phyloP scores from a whole-genome alignment of 768 basidiomycete genomes.

The Xerocomus brunneocitrinus region DNA sequence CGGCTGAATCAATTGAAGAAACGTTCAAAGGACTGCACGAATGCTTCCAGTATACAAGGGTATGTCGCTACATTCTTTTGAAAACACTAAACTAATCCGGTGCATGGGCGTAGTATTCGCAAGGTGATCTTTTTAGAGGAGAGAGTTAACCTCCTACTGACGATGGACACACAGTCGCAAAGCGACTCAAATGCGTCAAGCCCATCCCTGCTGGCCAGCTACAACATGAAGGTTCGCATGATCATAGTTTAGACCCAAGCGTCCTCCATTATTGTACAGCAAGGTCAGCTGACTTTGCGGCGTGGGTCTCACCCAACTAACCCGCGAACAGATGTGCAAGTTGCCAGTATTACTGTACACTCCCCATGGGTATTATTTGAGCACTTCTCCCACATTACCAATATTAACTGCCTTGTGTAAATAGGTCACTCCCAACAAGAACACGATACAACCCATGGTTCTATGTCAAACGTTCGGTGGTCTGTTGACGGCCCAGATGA shows the following conservation, averaged over 20 bases:
- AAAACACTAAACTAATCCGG: background rate
- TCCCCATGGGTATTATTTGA: conserved; percentile 41
- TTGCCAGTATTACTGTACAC: conserved; percentile 56
- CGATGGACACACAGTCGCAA: conserved; percentile 34
- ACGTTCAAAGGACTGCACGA: conserved; percentile 58
- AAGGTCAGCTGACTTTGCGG: conserved; percentile 27
- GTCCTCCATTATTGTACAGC: conserved; percentile 52
- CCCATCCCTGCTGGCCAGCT: conserved; percentile 39
- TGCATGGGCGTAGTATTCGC: conserved; percentile 41
- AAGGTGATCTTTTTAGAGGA: conserved; percentile 33
- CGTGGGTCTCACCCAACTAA: background rate
- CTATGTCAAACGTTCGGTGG: conserved; percentile 56
- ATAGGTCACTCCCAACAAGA: conserved; percentile 53
- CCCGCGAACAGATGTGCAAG: conserved; percentile 38
- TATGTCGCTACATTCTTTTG: conserved; percentile 12
- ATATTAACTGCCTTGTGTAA: background rate
- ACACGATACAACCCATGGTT: conserved; percentile 59
- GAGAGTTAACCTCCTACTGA: background rate
- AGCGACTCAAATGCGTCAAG: conserved; percentile 48
- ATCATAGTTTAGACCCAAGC: conserved; percentile 39
- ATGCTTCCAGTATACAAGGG: conserved; percentile 62
- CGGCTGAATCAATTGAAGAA: conserved; percentile 54
- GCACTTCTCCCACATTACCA: background rate
- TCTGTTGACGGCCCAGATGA: conserved; percentile 49
- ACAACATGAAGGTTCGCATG: conserved; percentile 45